Base-by-base conservation (phyloP, 2,329 filamentous ascomycete species). In the Fusarium hostae region DNA sequence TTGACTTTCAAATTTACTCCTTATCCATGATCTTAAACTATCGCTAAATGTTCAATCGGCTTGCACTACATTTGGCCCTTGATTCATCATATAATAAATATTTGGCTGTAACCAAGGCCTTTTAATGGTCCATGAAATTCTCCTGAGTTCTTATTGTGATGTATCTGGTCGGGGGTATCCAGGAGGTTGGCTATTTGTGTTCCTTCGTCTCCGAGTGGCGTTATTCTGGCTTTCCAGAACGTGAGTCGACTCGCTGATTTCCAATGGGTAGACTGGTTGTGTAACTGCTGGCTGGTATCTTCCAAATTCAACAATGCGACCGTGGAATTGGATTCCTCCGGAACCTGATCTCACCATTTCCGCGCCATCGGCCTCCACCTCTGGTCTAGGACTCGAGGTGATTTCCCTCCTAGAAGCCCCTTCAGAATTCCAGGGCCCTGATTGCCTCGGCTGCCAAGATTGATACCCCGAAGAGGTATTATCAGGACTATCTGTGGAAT, bases 261-360 rank as follows among this genome's bases (percentile, higher is more conserved):
- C 57, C 18, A 59, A 59, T 12, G 72, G 72, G 58, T 74, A 74
- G 16, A 56, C 56, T 30, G 45, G 50, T 37, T 39, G 60, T 30
- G 20, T 44, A 41, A 35, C 41, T 20, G n/a, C 40, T 6, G 66
- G 55, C 11, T 62, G 59, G 8, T 62, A 61, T 54, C 66, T 67
- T 26, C 72, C 75, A 68, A 76, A 73, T 54, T 74, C 66, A 16
- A 74, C 62, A 41, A 73, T 69, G n/a, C 40, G 57, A 5, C 72
- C 75, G 30, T 75, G 67, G 51, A 77, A 71, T n/a, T 71, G 66
- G 22, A 75, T 70, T 15, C 72, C 72, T 22, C 72, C 73, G 16
- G 75, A 76, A 44, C 75, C 72, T 8, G 72, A 77, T 54, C 73
- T 71, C 26, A 67, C 63, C 75, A 77, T 75, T 44, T 73, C 70